Percentiles rank a stretch among this genome's conserved stretches.
These are phyloP conservation scores for Circinella umbellata DNA, from an alignment of 371 early-diverging fungal species.

Conservation along the genomic window DNA sequence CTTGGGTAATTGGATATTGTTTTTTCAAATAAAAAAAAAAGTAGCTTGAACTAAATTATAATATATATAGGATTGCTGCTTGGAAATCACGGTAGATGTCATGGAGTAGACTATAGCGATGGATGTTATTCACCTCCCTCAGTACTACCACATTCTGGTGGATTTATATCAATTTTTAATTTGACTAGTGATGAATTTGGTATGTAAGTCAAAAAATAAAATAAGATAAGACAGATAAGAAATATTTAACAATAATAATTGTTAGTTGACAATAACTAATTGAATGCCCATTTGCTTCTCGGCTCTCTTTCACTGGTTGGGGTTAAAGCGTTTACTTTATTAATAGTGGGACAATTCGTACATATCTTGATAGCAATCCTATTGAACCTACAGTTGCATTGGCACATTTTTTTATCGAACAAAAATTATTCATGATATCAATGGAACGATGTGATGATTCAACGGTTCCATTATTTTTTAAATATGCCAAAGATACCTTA, in stretches of 20 bases:
- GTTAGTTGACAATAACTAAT: too few relatives aligned
- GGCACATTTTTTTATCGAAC: not conserved
- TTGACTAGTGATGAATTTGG: conserved; percentile 11
- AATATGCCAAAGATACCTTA: not conserved
- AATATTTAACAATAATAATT: too few relatives aligned
- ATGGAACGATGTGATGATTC: not conserved
- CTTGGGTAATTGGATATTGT: not conserved
- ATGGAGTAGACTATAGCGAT: conserved; percentile 4
- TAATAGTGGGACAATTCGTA: too few relatives aligned
- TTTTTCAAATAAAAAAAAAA: not conserved
- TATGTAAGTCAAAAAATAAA: not conserved
- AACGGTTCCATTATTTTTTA: not conserved
- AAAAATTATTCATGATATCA: not conserved
- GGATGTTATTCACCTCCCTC: conserved; percentile 28
- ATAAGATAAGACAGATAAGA: too few relatives aligned
- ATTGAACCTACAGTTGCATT: not conserved
- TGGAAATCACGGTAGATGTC: conserved; percentile 6
- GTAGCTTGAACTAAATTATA: not conserved
- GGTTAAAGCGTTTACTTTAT: too few relatives aligned
- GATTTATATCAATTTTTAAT: conserved; percentile 7
- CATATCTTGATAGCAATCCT: too few relatives aligned
- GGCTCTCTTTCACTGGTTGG: too few relatives aligned
- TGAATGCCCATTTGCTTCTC: too few relatives aligned
- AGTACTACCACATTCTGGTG: conserved; percentile 13
- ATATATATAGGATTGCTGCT: conserved; percentile 17